Base-by-base conservation (phyloP, 2,329 filamentous ascomycete species). In the Neophaeococcomyces aloes region DNA sequence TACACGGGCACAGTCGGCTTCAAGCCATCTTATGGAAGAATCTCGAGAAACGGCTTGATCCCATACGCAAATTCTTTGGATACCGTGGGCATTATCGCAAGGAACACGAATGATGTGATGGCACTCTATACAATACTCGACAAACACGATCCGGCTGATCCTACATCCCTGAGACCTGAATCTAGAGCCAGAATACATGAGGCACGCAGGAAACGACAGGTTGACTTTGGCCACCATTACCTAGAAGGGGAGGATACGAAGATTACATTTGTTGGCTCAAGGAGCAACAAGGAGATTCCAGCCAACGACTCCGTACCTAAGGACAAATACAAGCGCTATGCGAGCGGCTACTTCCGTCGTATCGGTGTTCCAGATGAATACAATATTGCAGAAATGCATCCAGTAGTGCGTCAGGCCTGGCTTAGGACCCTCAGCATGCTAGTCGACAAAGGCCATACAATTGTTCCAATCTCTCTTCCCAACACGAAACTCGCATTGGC, bases 11-110 rank as follows among this genome's bases (percentile, higher is more conserved):
- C 81, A 0, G 73, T 89, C 13, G 88, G 88, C 0, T 94, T 88
- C 64, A 94, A 95, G 63, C 88, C 88, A 1, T 91, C 84, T 21
- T 95, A 95, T 59, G 88, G 88, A 13, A 74, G 89, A 65, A 63
- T 95, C 23, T 93, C 86, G 34, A 74, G 88, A 47, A 86, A 80
- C 69, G 88, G 88, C 1, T 84, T 95, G 2, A 77, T 95, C 38
- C 82, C 86, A 11, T 95, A 95, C 59, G 88, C 88, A 7, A 94
- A 95, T 61, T 94, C 86, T 2, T 68, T 95, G 7, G 88, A 95
- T 59, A 94, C 88, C 0, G 86, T 95, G 7, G 88, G 88, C 0
- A 70, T 94, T 3, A 54, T 94, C 33, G 78, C 79, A 1, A 65
- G 60, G 36, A 68, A 66, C 3, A 75, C 78, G 1, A 60, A 58